Conservation (phyloP, 1,284 basidiomycete genomes). For the Cutaneotrichosporon dermatis region DNA sequence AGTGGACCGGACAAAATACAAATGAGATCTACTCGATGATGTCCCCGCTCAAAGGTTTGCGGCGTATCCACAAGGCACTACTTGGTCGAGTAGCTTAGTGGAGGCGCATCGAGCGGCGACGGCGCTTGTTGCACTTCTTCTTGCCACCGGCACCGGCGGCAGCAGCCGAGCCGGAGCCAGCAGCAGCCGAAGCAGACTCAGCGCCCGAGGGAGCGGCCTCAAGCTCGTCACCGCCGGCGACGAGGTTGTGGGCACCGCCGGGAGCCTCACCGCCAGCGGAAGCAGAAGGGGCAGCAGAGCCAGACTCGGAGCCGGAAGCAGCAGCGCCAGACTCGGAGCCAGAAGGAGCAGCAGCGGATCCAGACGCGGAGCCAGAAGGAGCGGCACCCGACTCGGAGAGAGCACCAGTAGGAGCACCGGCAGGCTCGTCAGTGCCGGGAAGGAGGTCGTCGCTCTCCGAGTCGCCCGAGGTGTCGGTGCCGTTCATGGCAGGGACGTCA, state of each 20-base stretch:
- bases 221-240: neutral
- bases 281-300: neutral
- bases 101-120: neutral
- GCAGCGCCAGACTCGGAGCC: neutral
- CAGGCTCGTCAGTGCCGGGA: too few relatives aligned
- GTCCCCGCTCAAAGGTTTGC: neutral
- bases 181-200: neutral
- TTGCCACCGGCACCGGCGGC: neutral
- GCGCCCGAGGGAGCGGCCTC: neutral
- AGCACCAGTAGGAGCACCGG: too few relatives aligned
- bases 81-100: neutral
- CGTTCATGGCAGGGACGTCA: neutral
- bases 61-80: neutral
- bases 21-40: neutral
- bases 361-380: too few relatives aligned
- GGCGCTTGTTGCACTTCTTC: slow-evolving; percentile 3
- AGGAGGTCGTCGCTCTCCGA: too few relatives aligned
- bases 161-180: too few relatives aligned
- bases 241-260: neutral
- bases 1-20: neutral
- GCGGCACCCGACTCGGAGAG: too few relatives aligned
- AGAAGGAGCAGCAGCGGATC: too few relatives aligned
- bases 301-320: neutral
- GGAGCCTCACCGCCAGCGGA: neutral
- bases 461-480: neutral